phyloP scores from a whole-genome alignment of 306 rosid species.

The Bauhinia variegata region DNA sequence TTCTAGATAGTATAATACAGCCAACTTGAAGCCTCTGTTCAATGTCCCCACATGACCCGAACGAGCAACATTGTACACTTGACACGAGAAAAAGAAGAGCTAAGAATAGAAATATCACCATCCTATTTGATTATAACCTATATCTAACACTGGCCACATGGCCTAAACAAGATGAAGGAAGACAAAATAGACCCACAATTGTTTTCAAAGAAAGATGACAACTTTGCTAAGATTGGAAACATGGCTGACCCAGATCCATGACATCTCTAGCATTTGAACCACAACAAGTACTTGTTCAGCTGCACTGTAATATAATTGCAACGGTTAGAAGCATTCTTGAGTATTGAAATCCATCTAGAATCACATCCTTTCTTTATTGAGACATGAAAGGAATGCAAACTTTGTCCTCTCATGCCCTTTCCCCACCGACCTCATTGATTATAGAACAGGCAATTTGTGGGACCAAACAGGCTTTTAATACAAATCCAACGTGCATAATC shows the following conservation, averaged over 20 bases:
- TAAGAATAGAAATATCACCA: neutral
- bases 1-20: too few relatives aligned
- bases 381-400: conserved; percentile 39
- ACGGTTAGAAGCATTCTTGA: conserved; percentile 14
- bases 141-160: conserved; percentile 28
- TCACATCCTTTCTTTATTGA: conserved; percentile 20
- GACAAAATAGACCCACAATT: too few relatives aligned
- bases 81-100: too few relatives aligned
- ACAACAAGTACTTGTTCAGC: too few relatives aligned
- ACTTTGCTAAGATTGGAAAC: conserved; percentile 8
- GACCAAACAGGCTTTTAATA: conserved; percentile 26
- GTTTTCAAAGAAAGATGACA: too few relatives aligned
- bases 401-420: conserved; percentile 43
- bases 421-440: conserved; percentile 42
- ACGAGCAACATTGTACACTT: too few relatives aligned
- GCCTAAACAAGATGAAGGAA: neutral
- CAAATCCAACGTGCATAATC: conserved; percentile 8
- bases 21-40: too few relatives aligned
- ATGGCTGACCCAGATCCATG: neutral
- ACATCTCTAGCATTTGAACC: too few relatives aligned
- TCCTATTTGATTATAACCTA: neutral
- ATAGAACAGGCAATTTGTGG: conserved; percentile 34
- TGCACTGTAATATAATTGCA: too few relatives aligned
- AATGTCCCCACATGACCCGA: too few relatives aligned
- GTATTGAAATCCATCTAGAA: conserved; percentile 9